Percentiles rank a stretch among this genome's conserved stretches.
phyloP scores from a whole-genome alignment of 805 yeast genomes.

The Teunomyces kruisii region DNA sequence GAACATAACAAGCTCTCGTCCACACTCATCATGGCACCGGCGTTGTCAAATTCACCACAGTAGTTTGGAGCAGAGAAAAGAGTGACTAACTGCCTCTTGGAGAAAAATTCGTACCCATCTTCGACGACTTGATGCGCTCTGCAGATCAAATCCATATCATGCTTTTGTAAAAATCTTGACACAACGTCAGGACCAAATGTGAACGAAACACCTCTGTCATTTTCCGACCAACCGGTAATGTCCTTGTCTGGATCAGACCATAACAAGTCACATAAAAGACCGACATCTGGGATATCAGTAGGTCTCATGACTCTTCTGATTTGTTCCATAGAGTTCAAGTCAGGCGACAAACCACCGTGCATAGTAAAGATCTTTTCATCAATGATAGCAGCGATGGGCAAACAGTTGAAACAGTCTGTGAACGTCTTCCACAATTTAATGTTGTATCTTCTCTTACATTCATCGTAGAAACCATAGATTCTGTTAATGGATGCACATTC shows the following conservation, averaged over 20 bases:
- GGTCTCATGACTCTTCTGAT: constrained; percentile 99
- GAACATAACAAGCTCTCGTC: constrained; percentile 95
- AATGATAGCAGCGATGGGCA: constrained; percentile 97
- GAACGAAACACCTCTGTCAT: constrained; percentile 97
- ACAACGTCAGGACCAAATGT: constrained; percentile 99
- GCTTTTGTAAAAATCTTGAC: constrained; percentile 91
- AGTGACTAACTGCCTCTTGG: constrained; percentile 94
- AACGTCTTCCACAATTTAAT: constrained; percentile 98
- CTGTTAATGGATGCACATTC: constrained; percentile 98
- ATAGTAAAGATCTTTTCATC: constrained; percentile 97
- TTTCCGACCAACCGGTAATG: constrained; percentile 98
- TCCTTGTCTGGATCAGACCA: constrained; percentile 99
- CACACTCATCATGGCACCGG: constrained; percentile 99
- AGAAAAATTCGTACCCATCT: constrained; percentile 97
- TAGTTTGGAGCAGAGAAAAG: constrained; percentile 96
- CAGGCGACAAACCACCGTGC: constrained; percentile 99
- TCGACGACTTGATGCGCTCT: constrained; percentile 99
- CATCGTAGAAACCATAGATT: constrained; percentile 97
- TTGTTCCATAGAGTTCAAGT: constrained; percentile 96
- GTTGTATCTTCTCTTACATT: constrained; percentile 96
- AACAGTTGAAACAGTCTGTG: constrained; percentile 96
- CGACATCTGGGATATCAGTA: constrained; percentile 98
- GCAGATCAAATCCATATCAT: constrained; percentile 96
- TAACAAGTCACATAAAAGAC: constrained; percentile 89
- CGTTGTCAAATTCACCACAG: constrained; percentile 98